Base-by-base conservation (phyloP, 495 filamentous ascomycete genomes). In the Daldinia grandis region DNA sequence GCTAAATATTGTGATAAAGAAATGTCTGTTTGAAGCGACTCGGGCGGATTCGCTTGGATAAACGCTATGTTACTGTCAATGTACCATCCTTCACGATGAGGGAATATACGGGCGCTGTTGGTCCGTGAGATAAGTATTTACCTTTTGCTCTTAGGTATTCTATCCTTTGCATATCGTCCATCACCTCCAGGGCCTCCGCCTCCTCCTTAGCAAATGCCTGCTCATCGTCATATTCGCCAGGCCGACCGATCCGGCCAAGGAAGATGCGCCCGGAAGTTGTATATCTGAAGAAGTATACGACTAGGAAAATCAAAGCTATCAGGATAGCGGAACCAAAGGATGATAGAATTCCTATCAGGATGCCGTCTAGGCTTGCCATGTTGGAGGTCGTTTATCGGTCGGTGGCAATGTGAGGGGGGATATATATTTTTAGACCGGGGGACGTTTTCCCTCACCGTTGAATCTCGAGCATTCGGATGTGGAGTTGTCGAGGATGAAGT, bases 181-280 rank as follows among this genome's bases (percentile, higher is more conserved):
- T 98, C 60, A 85, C 85, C 82, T 97, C 96, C 76, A 99, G 79
- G 61, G 96, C 95, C 78, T 96, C 93, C 28, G 92, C 93, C 87
- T 99, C 95, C 80, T 98, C 95, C 68, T 91, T 88, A 66, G 87
- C 85, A 79, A 94, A 96, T 28, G 92, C 91, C 78, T 98, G 94
- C 78, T 98, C 95, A 82, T 99, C 95, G 80, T 99, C 95, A 82
- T 91, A 99, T 81, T 98, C 95, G 66, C 95, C 95, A 1, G 95
- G 95, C 61, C 96, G 86, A 42, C 93, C 94, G 77, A 99, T 92
- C 68, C 94, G 89, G 82, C 98, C 95, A 66, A 99, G 86, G 63
- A 98, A 88, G 69, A 99, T 99, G 64, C 95, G 87, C 30, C 95
- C 95, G 58, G 90, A 89, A 57, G 85, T 87, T 49, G 95, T 98